Percentiles rank a stretch among this genome's conserved stretches.
phyloP scores from a whole-genome alignment of 2,329 filamentous ascomycete species.

The Aureobasidium sp. region DNA sequence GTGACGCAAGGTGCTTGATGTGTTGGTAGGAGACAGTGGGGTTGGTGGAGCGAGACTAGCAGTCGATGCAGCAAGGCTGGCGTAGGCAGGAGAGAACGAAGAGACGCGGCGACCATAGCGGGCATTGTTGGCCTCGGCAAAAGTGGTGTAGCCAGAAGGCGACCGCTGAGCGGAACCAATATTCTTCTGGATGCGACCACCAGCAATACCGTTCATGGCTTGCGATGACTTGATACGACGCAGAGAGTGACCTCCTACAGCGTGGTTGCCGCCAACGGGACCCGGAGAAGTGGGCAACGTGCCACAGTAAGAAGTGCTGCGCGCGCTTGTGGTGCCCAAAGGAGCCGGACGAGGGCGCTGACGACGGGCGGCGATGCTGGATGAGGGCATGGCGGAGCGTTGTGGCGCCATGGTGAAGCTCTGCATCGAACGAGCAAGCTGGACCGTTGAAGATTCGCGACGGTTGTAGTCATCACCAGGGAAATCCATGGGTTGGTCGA shows the following conservation, averaged over 20 bases:
- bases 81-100: constrained; percentile 27
- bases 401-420: constrained; percentile 27
- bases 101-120: constrained; percentile 34
- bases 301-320: constrained; percentile 35
- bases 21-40: constrained; percentile 37
- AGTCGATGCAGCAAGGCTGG: constrained; percentile 17
- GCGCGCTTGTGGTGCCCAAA: constrained; percentile 30
- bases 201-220: constrained; percentile 32
- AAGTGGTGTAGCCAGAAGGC: constrained; percentile 37
- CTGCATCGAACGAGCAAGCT: constrained; percentile 29
- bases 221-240: constrained; percentile 41
- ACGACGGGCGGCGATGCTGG: constrained; percentile 34
- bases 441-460: constrained; percentile 23
- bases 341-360: constrained; percentile 33
- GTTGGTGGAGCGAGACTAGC: constrained; percentile 40
- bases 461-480: constrained; percentile 23
- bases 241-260: constrained; percentile 28
- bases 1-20: not conserved
- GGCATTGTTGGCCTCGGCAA: constrained; percentile 37
- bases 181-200: constrained; percentile 39
- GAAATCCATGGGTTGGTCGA: constrained; percentile 26
- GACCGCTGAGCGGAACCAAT: constrained; percentile 39
- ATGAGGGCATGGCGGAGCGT: constrained; percentile 21
- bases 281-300: constrained; percentile 32
- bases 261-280: constrained; percentile 35